phyloP scores from a whole-genome alignment of 805 yeast species.

The Kazachstania kunashirensis region DNA sequence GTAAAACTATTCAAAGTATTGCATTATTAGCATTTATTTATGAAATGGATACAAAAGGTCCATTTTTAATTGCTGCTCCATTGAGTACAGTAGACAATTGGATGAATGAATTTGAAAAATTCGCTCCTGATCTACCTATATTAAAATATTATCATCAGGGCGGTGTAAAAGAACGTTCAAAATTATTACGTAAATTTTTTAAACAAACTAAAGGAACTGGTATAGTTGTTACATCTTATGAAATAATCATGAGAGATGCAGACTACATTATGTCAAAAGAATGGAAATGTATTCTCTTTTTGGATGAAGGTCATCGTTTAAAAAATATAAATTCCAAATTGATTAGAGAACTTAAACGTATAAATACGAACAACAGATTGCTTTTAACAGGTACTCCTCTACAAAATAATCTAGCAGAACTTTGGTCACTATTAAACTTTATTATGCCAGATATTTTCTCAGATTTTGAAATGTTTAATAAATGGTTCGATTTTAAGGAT shows the following conservation, averaged over 20 bases:
- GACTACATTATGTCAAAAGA: constrained; percentile 38
- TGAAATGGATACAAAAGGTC: constrained; percentile 72
- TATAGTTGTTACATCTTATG: constrained; percentile 74
- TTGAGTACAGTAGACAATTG: constrained; percentile 81
- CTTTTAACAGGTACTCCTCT: constrained; percentile 93
- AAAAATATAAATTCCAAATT: constrained; percentile 76
- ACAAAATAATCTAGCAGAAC: constrained; percentile 80
- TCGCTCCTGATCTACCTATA: constrained; percentile 62
- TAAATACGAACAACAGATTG: constrained; percentile 59
- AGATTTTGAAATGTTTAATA: constrained; percentile 80
- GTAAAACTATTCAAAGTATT: constrained; percentile 86
- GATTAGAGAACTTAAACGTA: constrained; percentile 58
- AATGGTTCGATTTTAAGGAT: constrained; percentile 83
- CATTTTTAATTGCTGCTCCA: constrained; percentile 72
- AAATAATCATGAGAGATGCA: constrained; percentile 63
- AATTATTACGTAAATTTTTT: constrained; percentile 35
- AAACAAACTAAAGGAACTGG: constrained; percentile 30
- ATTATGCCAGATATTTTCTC: constrained; percentile 88
- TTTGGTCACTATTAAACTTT: constrained; percentile 88
- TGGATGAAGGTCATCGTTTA: constrained; percentile 92
- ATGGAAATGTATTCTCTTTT: constrained; percentile 82
- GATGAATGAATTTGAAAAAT: constrained; percentile 59
- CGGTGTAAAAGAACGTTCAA: constrained; percentile 33
- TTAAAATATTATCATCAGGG: constrained; percentile 55
- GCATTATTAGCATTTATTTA: constrained; percentile 64